phyloP scores from a whole-genome alignment of 352 stramenopile species.

The Pythium guiyangense region DNA sequence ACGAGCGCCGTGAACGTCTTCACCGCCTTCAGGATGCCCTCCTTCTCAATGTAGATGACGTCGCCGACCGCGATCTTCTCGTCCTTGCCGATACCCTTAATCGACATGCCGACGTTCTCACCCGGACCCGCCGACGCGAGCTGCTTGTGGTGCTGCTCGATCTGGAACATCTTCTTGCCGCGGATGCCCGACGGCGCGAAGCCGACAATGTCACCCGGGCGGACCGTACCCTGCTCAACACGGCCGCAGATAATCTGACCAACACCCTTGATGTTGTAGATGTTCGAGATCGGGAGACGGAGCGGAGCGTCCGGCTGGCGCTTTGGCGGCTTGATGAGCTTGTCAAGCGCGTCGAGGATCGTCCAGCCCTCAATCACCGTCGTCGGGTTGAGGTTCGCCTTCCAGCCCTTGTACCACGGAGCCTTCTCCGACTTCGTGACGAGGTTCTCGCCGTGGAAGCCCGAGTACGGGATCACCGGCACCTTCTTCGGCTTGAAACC shows the following conservation, averaged over 20 bases:
- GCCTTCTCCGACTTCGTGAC: slow-evolving; percentile 62
- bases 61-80: slow-evolving; percentile 65
- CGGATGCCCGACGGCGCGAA: slow-evolving; percentile 56
- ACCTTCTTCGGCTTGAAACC: slow-evolving; percentile 79
- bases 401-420: slow-evolving; percentile 77
- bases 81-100: slow-evolving; percentile 76
- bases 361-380: slow-evolving; percentile 33
- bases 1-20: slow-evolving; percentile 75
- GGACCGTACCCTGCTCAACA: slow-evolving; percentile 65
- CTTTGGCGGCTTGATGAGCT: slow-evolving; percentile 66
- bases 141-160: slow-evolving; percentile 80
- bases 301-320: slow-evolving; percentile 47
- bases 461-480: slow-evolving; percentile 67
- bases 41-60: too few relatives aligned
- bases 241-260: slow-evolving; percentile 71
- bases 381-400: slow-evolving; percentile 45
- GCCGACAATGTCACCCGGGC: slow-evolving; percentile 57
- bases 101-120: slow-evolving; percentile 79
- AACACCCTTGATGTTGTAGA: slow-evolving; percentile 86
- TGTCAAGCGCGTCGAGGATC: slow-evolving; percentile 64
- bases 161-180: slow-evolving; percentile 69
- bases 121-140: slow-evolving; percentile 51
- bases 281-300: slow-evolving; percentile 71
- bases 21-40: slow-evolving; percentile 36
- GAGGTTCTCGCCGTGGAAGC: slow-evolving; percentile 80